Evolutionary conservation across 2,329 filamentous ascomycete species (phyloP), one percentile per base, ranked within the genome.

Genomic region (Diplodia seriata): DNA sequence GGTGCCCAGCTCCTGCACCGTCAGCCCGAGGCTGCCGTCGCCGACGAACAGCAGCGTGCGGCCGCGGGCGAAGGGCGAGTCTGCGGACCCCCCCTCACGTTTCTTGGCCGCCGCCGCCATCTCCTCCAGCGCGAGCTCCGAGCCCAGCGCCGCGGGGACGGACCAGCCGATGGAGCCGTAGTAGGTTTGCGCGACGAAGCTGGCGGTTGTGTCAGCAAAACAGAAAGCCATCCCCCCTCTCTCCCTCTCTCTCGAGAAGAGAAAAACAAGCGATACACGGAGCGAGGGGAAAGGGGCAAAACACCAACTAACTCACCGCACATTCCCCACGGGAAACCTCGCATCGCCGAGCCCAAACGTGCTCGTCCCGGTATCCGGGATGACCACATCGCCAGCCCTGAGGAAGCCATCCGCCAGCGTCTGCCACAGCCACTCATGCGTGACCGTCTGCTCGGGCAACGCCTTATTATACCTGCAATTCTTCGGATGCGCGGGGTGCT

Each of bases 91-190:
- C 8, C 53, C 64, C 1, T 29, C 31, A n/a, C 38, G 26, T 20
- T 50, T 66, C 18, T 29, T 31, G 9, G 40, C 40, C 12, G 53
- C 14, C 12, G 53, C 14, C 0, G 64, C 38, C 15, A 66, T 66
- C 18, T 88, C 86, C 23, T 77, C 75, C 3, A 84, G 81, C 0
- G 89, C 89, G 0, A 81, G 68, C 29, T 80, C 81, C 1, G 75
- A 74, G 15, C 81, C 81, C 4, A 82, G 74, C 1, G 81, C 77
- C 0, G 81, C 80, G 6, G 80, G 78, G 1, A 76, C 78, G 2
- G 80, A 80, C 68, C 75, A 82, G 1, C 81, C 81, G 66, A 83
- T 82, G 66, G 75, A 77, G 57, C 79, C 79, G 70, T 81, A 83
- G 74, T 81, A 82, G 38, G 78, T 79, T 68, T 82, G 81, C 5